Conservation (phyloP, 2,329 filamentous ascomycete genomes). For the Sporothrix phasma region DNA sequence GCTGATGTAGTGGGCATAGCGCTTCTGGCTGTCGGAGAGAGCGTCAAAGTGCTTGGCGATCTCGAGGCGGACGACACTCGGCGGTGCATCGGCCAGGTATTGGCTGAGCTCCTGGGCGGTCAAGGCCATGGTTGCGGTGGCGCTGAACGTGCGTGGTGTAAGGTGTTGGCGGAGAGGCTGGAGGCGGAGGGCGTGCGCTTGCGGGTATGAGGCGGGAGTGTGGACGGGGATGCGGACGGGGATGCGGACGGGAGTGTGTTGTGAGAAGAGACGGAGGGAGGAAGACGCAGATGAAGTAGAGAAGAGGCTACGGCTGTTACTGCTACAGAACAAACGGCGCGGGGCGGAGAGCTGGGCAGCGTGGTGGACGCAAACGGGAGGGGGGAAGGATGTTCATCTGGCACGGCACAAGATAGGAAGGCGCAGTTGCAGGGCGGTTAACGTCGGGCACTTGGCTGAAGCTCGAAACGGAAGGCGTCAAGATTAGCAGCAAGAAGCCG, state of each 20-base stretch:
- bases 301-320: neutral
- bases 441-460: slow-evolving; percentile 1
- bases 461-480: slow-evolving; percentile 7
- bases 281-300: neutral
- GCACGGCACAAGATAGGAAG: slow-evolving; percentile 5
- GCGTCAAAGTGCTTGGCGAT: slow-evolving; percentile 90
- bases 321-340: neutral
- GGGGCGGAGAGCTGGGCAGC: slow-evolving; percentile 1
- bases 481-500: neutral
- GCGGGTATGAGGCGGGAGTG: neutral
- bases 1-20: slow-evolving; percentile 86
- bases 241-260: no score
- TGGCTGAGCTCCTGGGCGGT: slow-evolving; percentile 54
- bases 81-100: slow-evolving; percentile 85
- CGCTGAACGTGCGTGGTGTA: slow-evolving; percentile 10
- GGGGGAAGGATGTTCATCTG: slow-evolving; percentile 12
- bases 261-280: neutral
- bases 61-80: slow-evolving; percentile 74
- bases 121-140: slow-evolving; percentile 35
- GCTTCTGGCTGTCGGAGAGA: slow-evolving; percentile 64
- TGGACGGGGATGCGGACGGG: no score
- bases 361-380: slow-evolving; percentile 9
- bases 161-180: neutral
- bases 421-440: neutral
- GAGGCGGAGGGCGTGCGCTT: neutral